Evolutionary conservation across 2,329 filamentous ascomycete species (phyloP).

Genomic region (Cordyceps pruinosa): DNA sequence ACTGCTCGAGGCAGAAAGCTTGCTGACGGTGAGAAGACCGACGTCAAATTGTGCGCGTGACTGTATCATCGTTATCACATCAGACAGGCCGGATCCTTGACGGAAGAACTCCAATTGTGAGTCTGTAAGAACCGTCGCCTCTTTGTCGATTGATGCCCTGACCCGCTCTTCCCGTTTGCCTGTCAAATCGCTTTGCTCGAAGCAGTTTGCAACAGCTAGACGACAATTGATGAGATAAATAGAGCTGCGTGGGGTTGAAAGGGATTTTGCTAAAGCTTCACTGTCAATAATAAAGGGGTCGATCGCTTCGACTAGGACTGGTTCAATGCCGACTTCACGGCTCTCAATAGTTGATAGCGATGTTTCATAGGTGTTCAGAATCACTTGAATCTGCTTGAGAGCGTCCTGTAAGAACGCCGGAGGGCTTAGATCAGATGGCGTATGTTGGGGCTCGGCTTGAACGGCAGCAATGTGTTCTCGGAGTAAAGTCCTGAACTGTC

Average conservation of each 20-base stretch:
- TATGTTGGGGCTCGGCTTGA: slow-evolving; percentile 63
- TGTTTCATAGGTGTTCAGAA: slow-evolving; percentile 83
- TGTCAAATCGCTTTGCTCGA: slow-evolving; percentile 59
- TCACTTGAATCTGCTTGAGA: slow-evolving; percentile 65
- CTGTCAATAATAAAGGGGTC: slow-evolving; percentile 80
- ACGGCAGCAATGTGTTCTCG: slow-evolving; percentile 71
- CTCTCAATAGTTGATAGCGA: slow-evolving; percentile 58
- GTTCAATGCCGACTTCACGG: slow-evolving; percentile 63
- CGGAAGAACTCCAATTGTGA: slow-evolving; percentile 69
- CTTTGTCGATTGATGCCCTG: slow-evolving; percentile 46
- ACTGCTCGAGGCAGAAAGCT: slow-evolving; percentile 63
- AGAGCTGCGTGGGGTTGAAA: slow-evolving; percentile 52
- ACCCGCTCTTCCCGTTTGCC: slow-evolving; percentile 48
- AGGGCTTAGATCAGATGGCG: slow-evolving; percentile 65
- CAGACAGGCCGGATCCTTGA: slow-evolving; percentile 63
- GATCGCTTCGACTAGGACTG: slow-evolving; percentile 69
- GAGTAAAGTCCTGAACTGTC: slow-evolving; percentile 75
- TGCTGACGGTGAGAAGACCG: slow-evolving; percentile 38
- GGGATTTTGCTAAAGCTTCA: slow-evolving; percentile 56
- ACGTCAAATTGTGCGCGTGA: not conserved
- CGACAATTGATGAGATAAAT: slow-evolving; percentile 72
- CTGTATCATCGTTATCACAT: slow-evolving; percentile 46
- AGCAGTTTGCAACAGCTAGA: slow-evolving; percentile 46
- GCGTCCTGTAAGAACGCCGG: slow-evolving; percentile 77
- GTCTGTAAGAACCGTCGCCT: slow-evolving; percentile 52